These are phyloP conservation scores for Rhizopogon rudus DNA, from an alignment of 768 basidiomycete genomes.

Conservation along the genomic window DNA sequence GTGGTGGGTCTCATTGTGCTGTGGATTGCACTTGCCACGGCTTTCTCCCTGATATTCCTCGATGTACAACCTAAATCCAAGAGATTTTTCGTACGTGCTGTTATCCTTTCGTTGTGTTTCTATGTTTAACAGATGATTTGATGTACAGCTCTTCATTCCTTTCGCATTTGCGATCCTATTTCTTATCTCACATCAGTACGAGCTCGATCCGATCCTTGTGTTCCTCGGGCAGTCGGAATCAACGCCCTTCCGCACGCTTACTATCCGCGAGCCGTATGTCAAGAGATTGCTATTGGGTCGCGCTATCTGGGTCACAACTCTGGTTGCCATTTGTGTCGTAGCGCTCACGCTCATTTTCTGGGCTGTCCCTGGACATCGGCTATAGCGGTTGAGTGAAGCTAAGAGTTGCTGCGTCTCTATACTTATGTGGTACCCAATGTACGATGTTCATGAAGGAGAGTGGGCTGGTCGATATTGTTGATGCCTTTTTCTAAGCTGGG, in stretches of 20 bases:
- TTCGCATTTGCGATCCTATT: constrained; percentile 87
- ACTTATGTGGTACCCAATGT: constrained; percentile 1
- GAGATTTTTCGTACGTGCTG: constrained; percentile 83
- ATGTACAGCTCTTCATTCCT: constrained; percentile 81
- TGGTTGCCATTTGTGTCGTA: constrained; percentile 72
- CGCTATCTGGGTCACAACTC: constrained; percentile 84
- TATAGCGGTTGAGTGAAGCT: constrained; percentile 36
- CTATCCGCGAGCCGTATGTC: constrained; percentile 92
- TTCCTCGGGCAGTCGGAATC: constrained; percentile 94
- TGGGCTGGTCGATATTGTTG: background rate
- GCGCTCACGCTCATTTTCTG: constrained; percentile 90
- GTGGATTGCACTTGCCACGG: constrained; percentile 93
- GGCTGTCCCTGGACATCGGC: constrained; percentile 91
- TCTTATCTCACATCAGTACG: constrained; percentile 94
- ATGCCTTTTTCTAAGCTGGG: background rate
- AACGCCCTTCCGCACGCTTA: constrained; percentile 91
- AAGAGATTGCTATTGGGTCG: constrained; percentile 85
- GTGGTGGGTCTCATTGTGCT: constrained; percentile 79
- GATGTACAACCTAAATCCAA: constrained; percentile 90
- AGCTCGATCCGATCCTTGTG: constrained; percentile 93
- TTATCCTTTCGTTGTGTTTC: background rate
- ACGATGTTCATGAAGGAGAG: constrained; percentile 2
- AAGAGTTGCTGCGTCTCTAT: background rate
- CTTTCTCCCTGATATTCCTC: constrained; percentile 89
- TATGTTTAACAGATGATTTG: constrained; percentile 2